Percentiles rank a stretch among this genome's conserved stretches.
Conservation (phyloP, 768 basidiomycete species). For the Kwoniella mangroviensis region DNA sequence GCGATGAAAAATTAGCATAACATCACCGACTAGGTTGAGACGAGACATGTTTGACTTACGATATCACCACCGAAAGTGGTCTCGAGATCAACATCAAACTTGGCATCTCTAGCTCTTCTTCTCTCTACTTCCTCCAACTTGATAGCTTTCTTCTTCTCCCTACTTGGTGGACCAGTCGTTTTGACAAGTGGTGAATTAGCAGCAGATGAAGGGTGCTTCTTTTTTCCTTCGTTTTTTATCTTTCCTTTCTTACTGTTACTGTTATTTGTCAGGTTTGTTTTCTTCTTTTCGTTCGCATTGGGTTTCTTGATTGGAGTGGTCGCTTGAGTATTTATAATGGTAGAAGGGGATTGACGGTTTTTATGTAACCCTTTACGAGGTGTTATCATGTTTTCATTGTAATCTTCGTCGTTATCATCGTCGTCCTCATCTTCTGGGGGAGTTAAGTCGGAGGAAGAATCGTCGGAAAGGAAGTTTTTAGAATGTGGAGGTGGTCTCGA, state of each 20-base stretch:
- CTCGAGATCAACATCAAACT: constrained; percentile 35
- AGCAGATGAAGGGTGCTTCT: constrained; percentile 27
- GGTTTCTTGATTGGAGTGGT: constrained; percentile 15
- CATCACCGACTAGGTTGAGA: too few relatives aligned
- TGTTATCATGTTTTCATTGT: constrained; percentile 27
- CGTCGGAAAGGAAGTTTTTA: constrained; percentile 11
- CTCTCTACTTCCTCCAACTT: constrained; percentile 43
- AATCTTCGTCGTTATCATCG: constrained; percentile 24
- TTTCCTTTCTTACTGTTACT: constrained; percentile 15
- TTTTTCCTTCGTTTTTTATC: constrained; percentile 25
- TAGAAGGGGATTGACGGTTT: constrained; percentile 17
- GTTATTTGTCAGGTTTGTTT: background rate
- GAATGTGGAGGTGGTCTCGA: constrained; percentile 7
- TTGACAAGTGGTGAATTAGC: constrained; percentile 5
- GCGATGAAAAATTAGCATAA: background rate
- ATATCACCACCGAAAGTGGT: constrained; percentile 18
- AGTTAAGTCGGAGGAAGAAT: constrained; percentile 40
- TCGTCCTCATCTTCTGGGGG: constrained; percentile 35
- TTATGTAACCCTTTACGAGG: constrained; percentile 28
- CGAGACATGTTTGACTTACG: background rate
- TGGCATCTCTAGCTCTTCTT: constrained; percentile 48
- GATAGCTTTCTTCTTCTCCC: constrained; percentile 44
- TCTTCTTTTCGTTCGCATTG: constrained; percentile 19
- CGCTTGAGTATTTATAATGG: constrained; percentile 8
- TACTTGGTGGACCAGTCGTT: constrained; percentile 34